Base-by-base conservation (phyloP, 108 stramenopile species). In the Cyclotella atomus region DNA sequence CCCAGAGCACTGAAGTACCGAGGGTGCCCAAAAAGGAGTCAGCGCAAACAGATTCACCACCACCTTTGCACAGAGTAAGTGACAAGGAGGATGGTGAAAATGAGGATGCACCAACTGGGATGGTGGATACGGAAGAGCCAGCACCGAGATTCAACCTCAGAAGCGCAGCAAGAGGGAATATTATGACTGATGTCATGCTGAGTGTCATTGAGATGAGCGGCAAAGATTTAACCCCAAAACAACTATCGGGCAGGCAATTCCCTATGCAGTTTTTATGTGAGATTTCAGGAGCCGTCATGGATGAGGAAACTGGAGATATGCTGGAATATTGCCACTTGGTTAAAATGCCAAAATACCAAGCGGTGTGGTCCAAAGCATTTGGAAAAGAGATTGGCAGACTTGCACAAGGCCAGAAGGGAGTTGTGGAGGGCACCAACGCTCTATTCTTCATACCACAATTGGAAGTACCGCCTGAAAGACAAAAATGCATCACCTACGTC, bases 321-420 rank as follows among this genome's bases (percentile, higher is more conserved):
- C 27, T 56, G 12, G 55, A 56, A 56, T 56, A 56, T 27, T 3
- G 27, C 4, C 55, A 56, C 25, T 27, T 56, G 4, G 7, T 56
- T 15, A 29, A 30, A 27, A 28, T 4, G 3, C 29, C 29, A 28
- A 59, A 59, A 33, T 32, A 59, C 21, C 50, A 17, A 4, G 21
- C 8, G 5, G n/a, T 17, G n/a, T 52, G 50, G 50, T 52, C 50
- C 5, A 52, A 52, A 6, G 50, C 50, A 52, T 52, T 52, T 17
- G 50, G 50, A 52, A 52, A 52, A 17, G 50, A 52, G 21, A 52
- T 52, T n/a, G 50, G 50, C 8, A 41, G 38, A 41, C 38, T 41
- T 9, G 38, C 38, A 41, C 38, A 52, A 52, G 50, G 21, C 17
- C 20, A 21, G 6, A 23, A 23, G 17, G 50, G 50, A 21, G 20